phyloP scores from a whole-genome alignment of 768 basidiomycete genomes.

The Inosperma sp. region DNA sequence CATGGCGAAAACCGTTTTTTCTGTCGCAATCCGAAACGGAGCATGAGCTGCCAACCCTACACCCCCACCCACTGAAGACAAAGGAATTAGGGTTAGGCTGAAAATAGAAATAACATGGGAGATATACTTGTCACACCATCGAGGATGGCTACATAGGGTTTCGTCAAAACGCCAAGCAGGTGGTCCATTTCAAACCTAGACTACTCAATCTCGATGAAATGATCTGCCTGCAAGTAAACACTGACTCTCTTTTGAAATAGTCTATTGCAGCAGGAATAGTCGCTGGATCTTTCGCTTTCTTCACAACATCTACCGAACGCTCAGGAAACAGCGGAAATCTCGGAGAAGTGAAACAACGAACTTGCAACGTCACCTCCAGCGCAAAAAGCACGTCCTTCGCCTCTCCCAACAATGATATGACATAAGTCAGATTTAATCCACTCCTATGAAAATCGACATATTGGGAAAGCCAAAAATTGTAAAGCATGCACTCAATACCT shows the following conservation, averaged over 20 bases:
- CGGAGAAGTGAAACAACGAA: conserved; percentile 37
- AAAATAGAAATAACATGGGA: conserved; percentile 10
- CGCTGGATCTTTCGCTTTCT: conserved; percentile 42
- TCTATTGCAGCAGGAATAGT: conserved; percentile 65
- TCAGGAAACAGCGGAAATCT: not conserved
- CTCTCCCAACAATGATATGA: conserved; percentile 67
- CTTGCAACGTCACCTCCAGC: conserved; percentile 92
- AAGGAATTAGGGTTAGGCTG: conserved; percentile 9
- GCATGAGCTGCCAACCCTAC: conserved; percentile 83
- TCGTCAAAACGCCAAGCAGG: conserved; percentile 60
- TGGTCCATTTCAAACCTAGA: conserved; percentile 78
- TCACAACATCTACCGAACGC: conserved; percentile 48
- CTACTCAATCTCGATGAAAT: not conserved
- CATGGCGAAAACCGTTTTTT: conserved; percentile 90
- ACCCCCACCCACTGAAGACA: conserved; percentile 83
- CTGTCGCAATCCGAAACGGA: conserved; percentile 88
- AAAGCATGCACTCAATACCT: conserved; percentile 41
- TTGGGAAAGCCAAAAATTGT: conserved; percentile 8
- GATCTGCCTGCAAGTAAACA: conserved; percentile 8
- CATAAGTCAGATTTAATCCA: conserved; percentile 72
- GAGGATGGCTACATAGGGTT: conserved; percentile 88
- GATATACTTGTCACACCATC: conserved; percentile 88
- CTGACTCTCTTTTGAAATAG: conserved; percentile 89
- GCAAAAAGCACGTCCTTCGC: conserved; percentile 77
- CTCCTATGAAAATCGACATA: conserved; percentile 42